These are phyloP conservation scores for Podospora appendiculata DNA, from an alignment of 495 filamentous ascomycete genomes.

Conservation along the genomic window DNA sequence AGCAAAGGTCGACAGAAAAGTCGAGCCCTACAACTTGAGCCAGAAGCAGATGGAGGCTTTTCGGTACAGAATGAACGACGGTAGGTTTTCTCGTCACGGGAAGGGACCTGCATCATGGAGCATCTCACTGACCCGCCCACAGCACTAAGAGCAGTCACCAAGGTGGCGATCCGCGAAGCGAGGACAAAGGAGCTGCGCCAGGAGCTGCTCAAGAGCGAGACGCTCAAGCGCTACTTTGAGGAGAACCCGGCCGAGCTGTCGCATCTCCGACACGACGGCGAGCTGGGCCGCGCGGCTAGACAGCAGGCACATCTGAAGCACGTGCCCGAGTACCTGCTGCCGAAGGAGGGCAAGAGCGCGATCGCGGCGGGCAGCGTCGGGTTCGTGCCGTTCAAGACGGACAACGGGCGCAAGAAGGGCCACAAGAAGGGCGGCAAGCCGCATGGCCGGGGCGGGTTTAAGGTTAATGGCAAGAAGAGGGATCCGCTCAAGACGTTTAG, in stretches of 20 bases:
- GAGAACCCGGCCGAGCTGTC: conserved; percentile 87
- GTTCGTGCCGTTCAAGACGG: conserved; percentile 71
- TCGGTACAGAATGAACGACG: conserved; percentile 90
- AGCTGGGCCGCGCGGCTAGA: conserved; percentile 61
- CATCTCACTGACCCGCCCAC: background rate
- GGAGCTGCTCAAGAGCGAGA: conserved; percentile 87
- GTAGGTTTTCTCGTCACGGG: conserved; percentile 21
- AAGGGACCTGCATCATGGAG: background rate
- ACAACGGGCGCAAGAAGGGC: conserved; percentile 52
- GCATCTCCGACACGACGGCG: conserved; percentile 84
- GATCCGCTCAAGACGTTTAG: conserved; percentile 93
- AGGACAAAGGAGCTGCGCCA: conserved; percentile 77
- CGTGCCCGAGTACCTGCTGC: conserved; percentile 91
- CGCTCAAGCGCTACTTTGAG: conserved; percentile 90
- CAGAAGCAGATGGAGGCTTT: conserved; percentile 90
- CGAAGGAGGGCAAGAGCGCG: conserved; percentile 63
- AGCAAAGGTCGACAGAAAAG: conserved; percentile 61
- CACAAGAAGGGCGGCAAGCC: conserved; percentile 64
- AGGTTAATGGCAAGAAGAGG: conserved; percentile 43
- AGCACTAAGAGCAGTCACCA: conserved; percentile 64
- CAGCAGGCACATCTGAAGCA: conserved; percentile 88
- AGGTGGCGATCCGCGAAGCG: conserved; percentile 80
- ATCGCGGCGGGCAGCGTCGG: conserved; percentile 54
- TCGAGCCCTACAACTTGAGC: conserved; percentile 88
- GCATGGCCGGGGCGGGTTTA: conserved; percentile 44